Base-by-base conservation (phyloP, 2,329 filamentous ascomycete genomes). In the Exophiala dermatitidis region DNA sequence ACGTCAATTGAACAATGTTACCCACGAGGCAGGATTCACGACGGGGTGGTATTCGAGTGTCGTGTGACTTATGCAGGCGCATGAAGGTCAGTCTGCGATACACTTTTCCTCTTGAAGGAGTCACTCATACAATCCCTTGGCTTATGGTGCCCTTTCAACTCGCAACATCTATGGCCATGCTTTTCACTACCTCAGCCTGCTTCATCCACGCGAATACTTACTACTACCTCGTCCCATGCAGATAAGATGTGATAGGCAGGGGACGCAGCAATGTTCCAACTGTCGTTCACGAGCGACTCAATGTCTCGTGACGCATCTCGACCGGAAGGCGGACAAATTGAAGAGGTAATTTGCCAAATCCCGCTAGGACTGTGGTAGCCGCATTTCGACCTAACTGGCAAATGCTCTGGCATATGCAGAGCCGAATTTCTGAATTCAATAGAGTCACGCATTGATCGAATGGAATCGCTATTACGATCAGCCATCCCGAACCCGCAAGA, bases 371-470 rank as follows among this genome's bases (percentile, higher is more conserved):
- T 5, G 4, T 38, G 19, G 4, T 45, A 5, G 34, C 29, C 19
- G 19, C 19, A 19, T 19, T 19, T 19, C 19, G 19, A 19, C 19
- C 19, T 19, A 19, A 19, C 19, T 19, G 19, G 19, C 19, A 19
- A 19, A 19, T 19, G 19, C 19, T 19, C 19, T 19, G 19, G 19
- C 19, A 19, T 19, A 19, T 29, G 40, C 40, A 55, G 53, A 50
- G 53, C 53, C 29, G 34, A 48, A 8, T 55, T 55, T 30, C 53
- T 55, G 38, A 38, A 55, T 40, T 55, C 53, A 2, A 55, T 55
- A 29, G 53, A 55, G 36, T 48, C 47, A 36, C 48, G 53, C 7
- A 55, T 55, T 34, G 28, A 52, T 12, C 48, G 53, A 4, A 55
- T 55, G 53, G 53, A 55, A 47, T 44, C 53, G 30, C 53, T 55